Conservation (phyloP, 768 basidiomycete genomes). For the Boletus sp. region DNA sequence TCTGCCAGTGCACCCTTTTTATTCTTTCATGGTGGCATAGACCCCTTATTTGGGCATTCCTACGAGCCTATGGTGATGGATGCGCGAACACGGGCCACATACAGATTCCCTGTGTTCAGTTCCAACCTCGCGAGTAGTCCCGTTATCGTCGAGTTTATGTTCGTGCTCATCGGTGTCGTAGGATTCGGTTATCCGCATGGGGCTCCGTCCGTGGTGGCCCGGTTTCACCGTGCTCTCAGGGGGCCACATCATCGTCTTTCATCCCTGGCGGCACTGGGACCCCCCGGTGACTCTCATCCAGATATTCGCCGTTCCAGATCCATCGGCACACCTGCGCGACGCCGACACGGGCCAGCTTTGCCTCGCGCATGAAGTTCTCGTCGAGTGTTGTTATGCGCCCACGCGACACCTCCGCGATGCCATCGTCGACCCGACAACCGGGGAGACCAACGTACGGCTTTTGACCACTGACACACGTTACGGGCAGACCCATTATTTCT, state of each 20-base stretch:
- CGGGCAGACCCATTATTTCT: constrained; percentile 9
- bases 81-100: constrained; percentile 13
- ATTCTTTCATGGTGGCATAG: constrained; percentile 16
- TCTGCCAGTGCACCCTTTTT: constrained; percentile 12
- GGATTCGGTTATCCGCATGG: background rate
- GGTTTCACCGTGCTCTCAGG: constrained; percentile 15
- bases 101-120: constrained; percentile 16
- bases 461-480: background rate
- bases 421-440: constrained; percentile 11
- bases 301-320: constrained; percentile 12
- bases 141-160: background rate
- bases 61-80: constrained; percentile 17
- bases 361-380: constrained; percentile 20
- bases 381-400: constrained; percentile 2
- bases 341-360: constrained; percentile 1
- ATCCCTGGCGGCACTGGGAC: background rate
- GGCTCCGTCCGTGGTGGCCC: constrained; percentile 2
- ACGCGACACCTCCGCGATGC: constrained; percentile 11
- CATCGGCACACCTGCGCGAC: background rate
- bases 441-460: constrained; percentile 13
- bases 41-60: constrained; percentile 7
- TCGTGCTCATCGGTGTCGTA: background rate
- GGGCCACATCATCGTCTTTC: constrained; percentile 14
- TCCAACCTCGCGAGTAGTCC: constrained; percentile 12
- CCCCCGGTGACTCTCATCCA: constrained; percentile 17